Conservation (phyloP, 2,329 filamentous ascomycete species). For the Cyphellophora europaea region DNA sequence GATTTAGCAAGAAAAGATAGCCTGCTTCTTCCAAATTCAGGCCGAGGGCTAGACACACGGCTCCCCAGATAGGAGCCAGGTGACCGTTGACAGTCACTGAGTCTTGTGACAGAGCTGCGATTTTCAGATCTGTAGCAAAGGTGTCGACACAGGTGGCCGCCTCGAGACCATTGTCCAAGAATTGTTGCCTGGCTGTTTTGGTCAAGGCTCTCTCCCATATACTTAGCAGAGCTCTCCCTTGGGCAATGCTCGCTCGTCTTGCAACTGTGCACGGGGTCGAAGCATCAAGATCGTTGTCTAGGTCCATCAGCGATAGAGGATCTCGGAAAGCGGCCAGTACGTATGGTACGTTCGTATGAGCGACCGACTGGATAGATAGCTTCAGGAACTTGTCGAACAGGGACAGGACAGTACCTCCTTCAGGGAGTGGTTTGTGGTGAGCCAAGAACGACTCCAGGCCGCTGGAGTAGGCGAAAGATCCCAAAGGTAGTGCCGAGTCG, state of each 20-base stretch:
- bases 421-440: conserved; percentile 38
- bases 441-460: conserved; percentile 57
- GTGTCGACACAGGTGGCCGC: conserved; percentile 24
- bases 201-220: conserved; percentile 44
- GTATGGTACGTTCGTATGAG: conserved; percentile 51
- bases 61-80: conserved; percentile 53
- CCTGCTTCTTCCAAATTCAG: conserved; percentile 44
- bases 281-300: conserved; percentile 57
- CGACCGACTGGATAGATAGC: conserved; percentile 47
- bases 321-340: conserved; percentile 45
- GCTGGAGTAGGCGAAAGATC: conserved; percentile 57
- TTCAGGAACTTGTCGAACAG: conserved; percentile 46
- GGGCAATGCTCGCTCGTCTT: conserved; percentile 50
- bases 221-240: conserved; percentile 49
- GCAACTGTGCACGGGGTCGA: conserved; percentile 55
- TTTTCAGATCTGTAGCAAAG: conserved; percentile 31
- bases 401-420: conserved; percentile 21
- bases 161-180: conserved; percentile 8
- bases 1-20: conserved; percentile 55
- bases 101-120: conserved; percentile 20
- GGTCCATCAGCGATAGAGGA: conserved; percentile 37
- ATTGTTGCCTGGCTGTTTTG: conserved; percentile 7
- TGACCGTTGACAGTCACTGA: conserved; percentile 39
- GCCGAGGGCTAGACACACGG: conserved; percentile 43
- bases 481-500: conserved; percentile 55